A percentile compares a stretch with the other conserved stretches of the same genome.
Conservation (phyloP, 2,329 filamentous ascomycete genomes). For the Colletotrichum sp. region DNA sequence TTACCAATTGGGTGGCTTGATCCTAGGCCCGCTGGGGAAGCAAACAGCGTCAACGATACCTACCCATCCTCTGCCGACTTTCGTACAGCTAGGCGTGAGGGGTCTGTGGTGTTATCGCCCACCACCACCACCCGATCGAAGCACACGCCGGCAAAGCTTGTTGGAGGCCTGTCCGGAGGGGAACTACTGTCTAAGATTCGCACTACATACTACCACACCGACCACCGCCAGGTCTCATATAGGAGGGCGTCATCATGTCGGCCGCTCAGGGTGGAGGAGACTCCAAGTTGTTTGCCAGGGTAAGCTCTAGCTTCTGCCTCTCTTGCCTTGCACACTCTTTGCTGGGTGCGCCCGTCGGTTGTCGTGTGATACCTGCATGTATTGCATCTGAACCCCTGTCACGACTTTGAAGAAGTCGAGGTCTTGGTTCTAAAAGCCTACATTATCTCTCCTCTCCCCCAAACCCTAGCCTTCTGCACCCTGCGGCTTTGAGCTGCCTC, state of each 20-base stretch:
- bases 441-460: background rate
- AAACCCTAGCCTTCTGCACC: background rate
- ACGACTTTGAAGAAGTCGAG: background rate
- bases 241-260: slow-evolving; percentile 50
- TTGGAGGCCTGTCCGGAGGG: background rate
- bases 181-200: background rate
- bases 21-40: background rate
- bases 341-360: background rate
- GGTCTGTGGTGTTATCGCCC: slow-evolving; percentile 19
- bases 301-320: slow-evolving; percentile 52
- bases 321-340: background rate
- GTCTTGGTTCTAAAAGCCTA: background rate
- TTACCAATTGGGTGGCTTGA: slow-evolving; percentile 10
- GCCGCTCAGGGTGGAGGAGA: slow-evolving; percentile 76
- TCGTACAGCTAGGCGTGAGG: slow-evolving; percentile 19
- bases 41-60: slow-evolving; percentile 7
- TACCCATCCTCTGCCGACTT: background rate
- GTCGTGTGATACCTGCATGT: background rate
- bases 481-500: background rate
- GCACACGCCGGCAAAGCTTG: slow-evolving; percentile 1
- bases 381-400: background rate
- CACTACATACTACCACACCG: background rate
- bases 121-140: slow-evolving; percentile 4
- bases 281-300: slow-evolving; percentile 98
- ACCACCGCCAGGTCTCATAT: background rate